Evolutionary conservation across 2,329 filamentous ascomycete species (phyloP), one percentile per base, ranked within the genome.

Genomic region (Diplodia seriata): DNA sequence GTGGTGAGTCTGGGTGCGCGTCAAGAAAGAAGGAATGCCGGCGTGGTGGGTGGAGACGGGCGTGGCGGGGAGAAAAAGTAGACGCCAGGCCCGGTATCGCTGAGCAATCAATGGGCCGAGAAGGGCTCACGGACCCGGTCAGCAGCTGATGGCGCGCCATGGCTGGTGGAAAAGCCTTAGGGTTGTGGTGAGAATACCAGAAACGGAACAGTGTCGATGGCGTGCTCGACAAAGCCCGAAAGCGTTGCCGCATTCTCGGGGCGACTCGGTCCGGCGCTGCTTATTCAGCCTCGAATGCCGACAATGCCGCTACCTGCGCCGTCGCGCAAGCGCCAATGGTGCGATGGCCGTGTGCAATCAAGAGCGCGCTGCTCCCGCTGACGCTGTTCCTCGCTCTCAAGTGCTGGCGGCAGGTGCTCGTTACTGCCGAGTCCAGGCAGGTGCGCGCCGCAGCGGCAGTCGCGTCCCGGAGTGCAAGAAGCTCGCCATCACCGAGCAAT

Each of bases 1-100:
- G 29, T 6, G 18, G 36, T 54, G 62, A 20, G 26, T 23, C 15
- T 50, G 47, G 55, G n/a, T 29, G 50, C 56, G 50, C 40, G 43
- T 51, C 49, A 40, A 47, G 50, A 56, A 40, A 55, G 51, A 29
- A 50, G 31, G 49, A 26, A 31, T 29, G 36, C 50, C 20, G 14
- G 14, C 11, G 50, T n/a, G 8, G 38, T 6, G 31, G 7, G 26
- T 55, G 50, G 40, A 36, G 66, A 33, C 8, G 49, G 49, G 18
- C 49, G 43, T n/a, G 57, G 53, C 57, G 66, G 56, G 55, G 36
- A 64, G 59, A 68, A 68, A 57, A 68, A 62, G 47, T 49, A 36
- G 43, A 33, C 20, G 63, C 49, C 38, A 26, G 66, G 36, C 57
- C 66, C 66, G 57, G 43, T 57, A 57, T 63, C 66, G 66, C 66